These are phyloP conservation scores for Tilletiopsis washingtonensis DNA, from an alignment of 1,284 basidiomycete species.

Conservation along the genomic window DNA sequence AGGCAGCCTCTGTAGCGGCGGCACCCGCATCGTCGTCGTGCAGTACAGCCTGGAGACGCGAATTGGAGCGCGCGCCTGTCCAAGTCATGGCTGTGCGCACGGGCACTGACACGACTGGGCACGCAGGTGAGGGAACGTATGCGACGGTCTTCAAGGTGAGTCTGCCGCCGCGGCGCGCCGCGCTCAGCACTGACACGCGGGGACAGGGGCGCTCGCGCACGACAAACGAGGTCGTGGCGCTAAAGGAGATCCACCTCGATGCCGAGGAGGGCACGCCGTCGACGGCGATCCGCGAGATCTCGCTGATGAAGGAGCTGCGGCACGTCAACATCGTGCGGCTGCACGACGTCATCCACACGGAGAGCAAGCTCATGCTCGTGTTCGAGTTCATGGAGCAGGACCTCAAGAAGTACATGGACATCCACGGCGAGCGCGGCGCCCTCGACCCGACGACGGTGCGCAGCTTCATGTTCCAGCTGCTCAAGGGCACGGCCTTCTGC, in stretches of 20 bases:
- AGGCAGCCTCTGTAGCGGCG: too few species aligned
- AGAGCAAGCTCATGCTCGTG: constrained; percentile 95
- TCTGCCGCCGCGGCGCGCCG: not conserved
- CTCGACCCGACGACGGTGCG: constrained; percentile 87
- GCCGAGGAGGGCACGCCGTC: constrained; percentile 91
- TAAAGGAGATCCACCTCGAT: constrained; percentile 92
- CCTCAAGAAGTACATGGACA: constrained; percentile 99
- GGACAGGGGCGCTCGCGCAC: constrained; percentile 35
- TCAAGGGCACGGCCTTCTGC: constrained; percentile 96
- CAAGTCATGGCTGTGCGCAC: too few species aligned
- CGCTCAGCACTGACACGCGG: not conserved
- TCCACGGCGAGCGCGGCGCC: constrained; percentile 88
- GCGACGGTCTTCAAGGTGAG: constrained; percentile 45
- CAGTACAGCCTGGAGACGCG: too few species aligned
- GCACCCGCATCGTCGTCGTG: too few species aligned
- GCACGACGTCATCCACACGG: constrained; percentile 90
- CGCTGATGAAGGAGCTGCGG: constrained; percentile 91
- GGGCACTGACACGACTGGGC: too few species aligned
- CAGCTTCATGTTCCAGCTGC: constrained; percentile 92
- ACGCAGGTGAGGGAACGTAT: constrained; percentile 43
- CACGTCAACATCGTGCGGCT: constrained; percentile 91
- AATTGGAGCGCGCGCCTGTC: too few species aligned
- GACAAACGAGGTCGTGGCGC: constrained; percentile 46
- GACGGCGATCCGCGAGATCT: constrained; percentile 89
- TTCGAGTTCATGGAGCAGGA: constrained; percentile 99